These are phyloP conservation scores for Polyporus tsugae DNA, from an alignment of 1,284 basidiomycete species.

Conservation along the genomic window DNA sequence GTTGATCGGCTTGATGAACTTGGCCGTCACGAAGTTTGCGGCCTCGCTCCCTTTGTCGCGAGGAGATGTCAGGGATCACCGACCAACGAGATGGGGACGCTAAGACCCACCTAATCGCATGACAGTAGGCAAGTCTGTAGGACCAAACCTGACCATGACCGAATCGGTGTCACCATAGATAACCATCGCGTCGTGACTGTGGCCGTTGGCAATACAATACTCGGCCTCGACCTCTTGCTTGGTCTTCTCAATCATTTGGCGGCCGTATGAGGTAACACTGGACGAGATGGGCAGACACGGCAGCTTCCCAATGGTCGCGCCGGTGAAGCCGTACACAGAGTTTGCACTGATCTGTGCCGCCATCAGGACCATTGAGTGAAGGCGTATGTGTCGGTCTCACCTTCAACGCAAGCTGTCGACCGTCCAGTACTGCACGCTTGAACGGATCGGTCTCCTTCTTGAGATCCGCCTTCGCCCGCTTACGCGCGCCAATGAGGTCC, in stretches of 20 bases:
- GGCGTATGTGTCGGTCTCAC: slow-evolving; percentile 47
- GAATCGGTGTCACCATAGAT: slow-evolving; percentile 99
- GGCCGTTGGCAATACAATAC: slow-evolving; percentile 88
- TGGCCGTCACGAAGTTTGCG: slow-evolving; percentile 89
- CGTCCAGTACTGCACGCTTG: slow-evolving; percentile 93
- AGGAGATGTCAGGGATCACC: background rate
- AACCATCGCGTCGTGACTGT: slow-evolving; percentile 87
- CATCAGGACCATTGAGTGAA: background rate
- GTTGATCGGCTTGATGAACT: slow-evolving; percentile 95
- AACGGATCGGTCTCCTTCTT: slow-evolving; percentile 97
- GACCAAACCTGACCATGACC: slow-evolving; percentile 96
- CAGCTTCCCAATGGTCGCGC: slow-evolving; percentile 93
- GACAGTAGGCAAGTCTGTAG: slow-evolving; percentile 82
- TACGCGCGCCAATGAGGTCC: slow-evolving; percentile 90
- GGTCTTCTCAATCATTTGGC: slow-evolving; percentile 97
- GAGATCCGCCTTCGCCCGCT: slow-evolving; percentile 91
- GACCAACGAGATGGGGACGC: slow-evolving; percentile 10
- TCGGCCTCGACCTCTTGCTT: slow-evolving; percentile 92
- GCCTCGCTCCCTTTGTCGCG: slow-evolving; percentile 84
- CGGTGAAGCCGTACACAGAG: slow-evolving; percentile 97
- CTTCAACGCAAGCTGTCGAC: slow-evolving; percentile 93
- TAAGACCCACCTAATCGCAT: slow-evolving; percentile 83
- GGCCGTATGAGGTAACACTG: slow-evolving; percentile 91
- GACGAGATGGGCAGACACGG: slow-evolving; percentile 95
- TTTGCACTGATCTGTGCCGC: slow-evolving; percentile 87